A percentile compares a stretch with the other conserved stretches of the same genome.
These are phyloP conservation scores for Auricularia auricula-judae DNA, from an alignment of 768 basidiomycete genomes.

Conservation along the genomic window DNA sequence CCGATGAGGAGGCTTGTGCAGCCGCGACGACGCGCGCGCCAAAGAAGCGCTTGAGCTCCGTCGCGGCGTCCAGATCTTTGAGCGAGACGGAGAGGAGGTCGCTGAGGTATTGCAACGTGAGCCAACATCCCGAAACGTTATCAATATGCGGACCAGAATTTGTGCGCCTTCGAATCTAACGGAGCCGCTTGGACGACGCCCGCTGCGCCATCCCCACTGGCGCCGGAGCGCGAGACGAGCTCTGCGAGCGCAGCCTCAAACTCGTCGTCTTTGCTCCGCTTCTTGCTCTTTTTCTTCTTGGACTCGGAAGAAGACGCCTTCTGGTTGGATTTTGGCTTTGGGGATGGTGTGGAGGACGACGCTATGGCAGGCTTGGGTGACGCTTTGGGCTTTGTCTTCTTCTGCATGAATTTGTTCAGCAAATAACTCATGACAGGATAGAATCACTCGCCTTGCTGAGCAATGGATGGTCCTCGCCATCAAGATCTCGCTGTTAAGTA, in stretches of 20 bases:
- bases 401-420: not conserved
- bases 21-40: constrained; percentile 69
- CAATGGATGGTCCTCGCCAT: not conserved
- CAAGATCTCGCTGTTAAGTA: not conserved
- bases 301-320: constrained; percentile 24
- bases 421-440: no score
- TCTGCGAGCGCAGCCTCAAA: constrained; percentile 78
- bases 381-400: not conserved
- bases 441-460: not conserved
- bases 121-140: no score
- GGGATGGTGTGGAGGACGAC: constrained; percentile 3
- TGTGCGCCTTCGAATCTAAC: constrained; percentile 11
- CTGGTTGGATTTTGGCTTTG: constrained; percentile 5
- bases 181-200: constrained; percentile 21
- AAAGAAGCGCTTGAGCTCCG: constrained; percentile 89
- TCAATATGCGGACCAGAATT: constrained; percentile 2
- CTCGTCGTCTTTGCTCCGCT: constrained; percentile 56
- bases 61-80: constrained; percentile 74
- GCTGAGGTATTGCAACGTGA: not conserved
- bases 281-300: constrained; percentile 26
- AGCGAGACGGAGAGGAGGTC: constrained; percentile 70
- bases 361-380: constrained; percentile 6
- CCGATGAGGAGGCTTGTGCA: constrained; percentile 12
- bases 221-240: constrained; percentile 57
- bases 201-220: constrained; percentile 9